Evolutionary conservation across 768 basidiomycete genomes (phyloP).

Genomic region (Lactarius evosmus): DNA sequence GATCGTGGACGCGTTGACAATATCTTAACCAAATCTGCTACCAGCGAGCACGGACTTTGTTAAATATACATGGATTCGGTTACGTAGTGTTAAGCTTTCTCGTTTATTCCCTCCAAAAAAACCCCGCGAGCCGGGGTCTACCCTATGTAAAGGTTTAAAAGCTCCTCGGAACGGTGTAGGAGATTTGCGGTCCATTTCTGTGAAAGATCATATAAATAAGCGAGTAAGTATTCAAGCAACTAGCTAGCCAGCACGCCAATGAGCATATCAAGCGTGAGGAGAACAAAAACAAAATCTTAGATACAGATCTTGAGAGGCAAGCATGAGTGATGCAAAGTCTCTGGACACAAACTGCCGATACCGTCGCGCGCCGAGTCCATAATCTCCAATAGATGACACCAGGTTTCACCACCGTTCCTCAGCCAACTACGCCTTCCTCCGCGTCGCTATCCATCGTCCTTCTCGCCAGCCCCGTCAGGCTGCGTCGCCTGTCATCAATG

Average conservation of each 20-base stretch:
- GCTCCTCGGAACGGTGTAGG: too few relatives aligned
- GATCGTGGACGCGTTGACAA: too few relatives aligned
- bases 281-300: not conserved
- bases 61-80: not conserved
- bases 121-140: not conserved
- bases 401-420: not conserved
- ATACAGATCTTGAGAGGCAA: not conserved
- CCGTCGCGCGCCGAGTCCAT: not conserved
- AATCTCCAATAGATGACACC: not conserved
- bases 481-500: conserved; percentile 22
- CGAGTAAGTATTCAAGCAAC: not conserved
- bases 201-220: not conserved
- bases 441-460: conserved; percentile 83
- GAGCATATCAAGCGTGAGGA: not conserved
- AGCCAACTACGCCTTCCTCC: conserved; percentile 42
- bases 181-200: not conserved
- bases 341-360: not conserved
- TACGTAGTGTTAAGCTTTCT: not conserved
- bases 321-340: not conserved
- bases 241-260: not conserved
- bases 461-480: conserved; percentile 46
- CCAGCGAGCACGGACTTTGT: not conserved
- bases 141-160: too few relatives aligned
- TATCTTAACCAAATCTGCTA: not conserved
- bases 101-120: not conserved